Evolutionary conservation across 306 rosid species (phyloP).

Genomic region (Astragalus glycyphyllos): DNA sequence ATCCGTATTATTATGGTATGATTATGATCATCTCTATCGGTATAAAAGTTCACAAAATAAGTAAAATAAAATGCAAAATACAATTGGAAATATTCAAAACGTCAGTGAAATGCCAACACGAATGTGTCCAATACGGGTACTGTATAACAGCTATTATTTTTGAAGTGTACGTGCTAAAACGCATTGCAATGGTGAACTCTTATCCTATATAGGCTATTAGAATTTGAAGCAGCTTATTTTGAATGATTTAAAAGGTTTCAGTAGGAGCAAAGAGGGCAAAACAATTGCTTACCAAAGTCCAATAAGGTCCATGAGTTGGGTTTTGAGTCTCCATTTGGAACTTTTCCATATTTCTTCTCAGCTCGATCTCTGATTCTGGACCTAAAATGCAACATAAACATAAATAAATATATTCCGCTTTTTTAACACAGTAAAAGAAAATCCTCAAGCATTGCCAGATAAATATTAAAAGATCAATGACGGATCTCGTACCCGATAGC

Average conservation of each 20-base stretch:
- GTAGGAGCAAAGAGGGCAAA: too few relatives aligned
- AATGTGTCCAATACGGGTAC: too few relatives aligned
- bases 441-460: constrained; percentile 14
- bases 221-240: too few relatives aligned
- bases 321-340: constrained; percentile 77
- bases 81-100: too few relatives aligned
- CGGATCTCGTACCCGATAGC: constrained; percentile 71
- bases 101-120: too few relatives aligned
- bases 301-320: constrained; percentile 96
- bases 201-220: too few relatives aligned
- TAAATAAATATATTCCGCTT: constrained; percentile 9
- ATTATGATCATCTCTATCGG: not conserved
- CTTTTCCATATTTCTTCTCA: constrained; percentile 81
- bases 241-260: too few relatives aligned
- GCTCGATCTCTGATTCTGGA: constrained; percentile 86
- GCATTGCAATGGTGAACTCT: too few relatives aligned
- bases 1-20: not conserved
- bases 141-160: too few relatives aligned
- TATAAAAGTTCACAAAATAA: too few relatives aligned
- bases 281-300: constrained; percentile 70
- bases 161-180: too few relatives aligned
- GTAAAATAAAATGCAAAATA: too few relatives aligned
- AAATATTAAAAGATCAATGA: constrained; percentile 35
- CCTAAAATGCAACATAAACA: constrained; percentile 55
- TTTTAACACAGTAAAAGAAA: constrained; percentile 32